Evolutionary conservation across 1,139 yeast genomes (phyloP).

Genomic region (Candida gigantensis): DNA sequence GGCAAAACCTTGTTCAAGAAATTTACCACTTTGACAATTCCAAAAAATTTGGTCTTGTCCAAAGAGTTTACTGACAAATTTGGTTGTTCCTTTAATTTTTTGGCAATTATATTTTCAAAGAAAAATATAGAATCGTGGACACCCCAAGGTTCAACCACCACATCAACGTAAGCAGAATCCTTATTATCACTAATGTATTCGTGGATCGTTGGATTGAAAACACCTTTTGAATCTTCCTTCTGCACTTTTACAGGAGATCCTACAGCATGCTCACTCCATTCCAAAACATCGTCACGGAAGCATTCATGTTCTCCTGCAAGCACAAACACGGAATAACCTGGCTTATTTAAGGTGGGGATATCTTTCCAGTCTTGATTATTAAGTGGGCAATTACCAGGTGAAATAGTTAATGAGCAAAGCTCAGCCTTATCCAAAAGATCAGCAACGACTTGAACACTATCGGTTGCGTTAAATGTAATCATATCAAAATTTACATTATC

Average conservation of each 20-base stretch:
- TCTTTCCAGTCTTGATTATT: no score
- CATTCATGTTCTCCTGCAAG: constrained; percentile 45
- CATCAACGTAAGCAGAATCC: constrained; percentile 18
- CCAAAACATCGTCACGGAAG: constrained; percentile 42
- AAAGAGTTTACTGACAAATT: constrained; percentile 8
- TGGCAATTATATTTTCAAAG: background rate
- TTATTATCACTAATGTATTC: constrained; percentile 14
- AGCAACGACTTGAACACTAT: constrained; percentile 2
- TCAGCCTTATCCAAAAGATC: constrained; percentile 16
- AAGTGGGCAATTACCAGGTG: constrained; percentile 21
- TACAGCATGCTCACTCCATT: constrained; percentile 37
- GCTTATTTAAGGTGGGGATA: no score
- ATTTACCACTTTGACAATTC: constrained; percentile 26
- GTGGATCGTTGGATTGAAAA: constrained; percentile 20
- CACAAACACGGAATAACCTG: constrained; percentile 29
- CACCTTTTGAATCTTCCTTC: constrained; percentile 29
- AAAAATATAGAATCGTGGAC: no score
- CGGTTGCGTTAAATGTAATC: constrained; percentile 20
- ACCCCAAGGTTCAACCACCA: constrained; percentile 46
- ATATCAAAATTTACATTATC: constrained; percentile 37
- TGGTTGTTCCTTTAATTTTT: background rate
- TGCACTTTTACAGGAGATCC: constrained; percentile 25
- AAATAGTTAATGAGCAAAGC: constrained; percentile 12
- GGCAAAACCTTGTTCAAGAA: constrained; percentile 25
- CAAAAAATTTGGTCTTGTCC: constrained; percentile 27